Evolutionary conservation across 2,329 filamentous ascomycete species (phyloP), one percentile per base, ranked within the genome.

Genomic region (Penicillium hesseltinei): DNA sequence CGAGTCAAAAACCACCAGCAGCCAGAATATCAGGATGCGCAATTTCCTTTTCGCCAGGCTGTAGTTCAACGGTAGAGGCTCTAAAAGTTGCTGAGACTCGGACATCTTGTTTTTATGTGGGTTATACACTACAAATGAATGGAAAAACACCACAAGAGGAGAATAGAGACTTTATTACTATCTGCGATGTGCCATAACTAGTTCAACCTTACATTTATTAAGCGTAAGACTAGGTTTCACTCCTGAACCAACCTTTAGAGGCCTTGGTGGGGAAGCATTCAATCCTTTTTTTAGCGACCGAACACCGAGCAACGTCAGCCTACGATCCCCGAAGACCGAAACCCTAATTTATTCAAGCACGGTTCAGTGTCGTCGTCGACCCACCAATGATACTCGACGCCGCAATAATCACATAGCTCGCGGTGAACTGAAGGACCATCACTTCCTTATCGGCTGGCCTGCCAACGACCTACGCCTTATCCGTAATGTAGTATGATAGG

Each of bases 391-490:
- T 31, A 31, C 29, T 13, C 11, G 29, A 31, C 29, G 29, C 29
- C 11, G 29, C 29, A 31, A 31, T 9, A 29, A 2, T 13, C 11
- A 13, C 5, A 31, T 31, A 31, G 10, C 27, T 29, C 27, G 27
- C 8, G 27, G 27, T 29, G 8, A 29, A 29, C 8, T 1, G 27
- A 29, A 3, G 27, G 1, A 1, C 9, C 4, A 10, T 10, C 11
- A 13, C 29, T 31, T 31, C 29, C 29, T 31, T 80, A 11, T 82
- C 63, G 60, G 81, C 71, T 1, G 68, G 64, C 0, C 84, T 84
- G 1, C 84, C 82, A 0, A 87, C 78, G 0, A 83, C 74, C 23
- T 80, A 69, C 1, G 81, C 82, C 83, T 87, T 87, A 58, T 87
- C 83, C 23, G 80, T 77, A 43, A 83, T 80, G 33, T 5, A 6